phyloP scores from a whole-genome alignment of 139 green algal species.

The Picochlorum sp. region DNA sequence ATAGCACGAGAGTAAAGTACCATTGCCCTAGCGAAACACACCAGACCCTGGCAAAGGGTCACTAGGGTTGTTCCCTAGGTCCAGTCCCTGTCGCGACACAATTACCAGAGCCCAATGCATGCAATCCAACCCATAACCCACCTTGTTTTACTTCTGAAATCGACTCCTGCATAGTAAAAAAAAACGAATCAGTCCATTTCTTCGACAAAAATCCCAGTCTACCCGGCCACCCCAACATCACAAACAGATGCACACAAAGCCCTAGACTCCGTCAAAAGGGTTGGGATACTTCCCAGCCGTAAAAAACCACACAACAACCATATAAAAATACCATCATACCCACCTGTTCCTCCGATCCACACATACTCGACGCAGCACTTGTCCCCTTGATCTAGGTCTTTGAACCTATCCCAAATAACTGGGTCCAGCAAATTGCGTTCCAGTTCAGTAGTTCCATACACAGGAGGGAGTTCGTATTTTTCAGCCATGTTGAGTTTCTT shows the following conservation, averaged over 20 bases:
- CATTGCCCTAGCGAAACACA: too few relatives aligned
- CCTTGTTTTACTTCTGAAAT: slow-evolving; percentile 68
- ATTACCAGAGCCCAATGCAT: not conserved
- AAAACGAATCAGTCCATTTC: not conserved
- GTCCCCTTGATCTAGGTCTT: slow-evolving; percentile 18
- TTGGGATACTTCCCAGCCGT: too few relatives aligned
- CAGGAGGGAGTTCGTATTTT: slow-evolving; percentile 7
- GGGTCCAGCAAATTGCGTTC: slow-evolving; percentile 22
- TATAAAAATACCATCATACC: not conserved
- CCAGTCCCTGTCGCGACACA: not conserved
- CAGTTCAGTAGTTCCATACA: slow-evolving; percentile 10
- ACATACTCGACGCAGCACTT: slow-evolving; percentile 73
- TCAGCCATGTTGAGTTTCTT: not conserved
- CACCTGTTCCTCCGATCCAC: slow-evolving; percentile 77
- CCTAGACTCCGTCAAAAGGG: too few relatives aligned
- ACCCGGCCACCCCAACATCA: not conserved
- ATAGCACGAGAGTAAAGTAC: too few relatives aligned
- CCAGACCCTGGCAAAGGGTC: too few relatives aligned
- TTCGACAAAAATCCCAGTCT: not conserved
- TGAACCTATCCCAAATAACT: slow-evolving; percentile 18
- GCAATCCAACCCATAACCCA: not conserved
- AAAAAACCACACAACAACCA: too few relatives aligned
- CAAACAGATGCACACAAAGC: not conserved
- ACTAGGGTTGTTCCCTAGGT: not conserved
- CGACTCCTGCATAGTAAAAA: slow-evolving; percentile 12